Base-by-base conservation (phyloP, 1,284 basidiomycete genomes). In the Malassezia yamatoensis region DNA sequence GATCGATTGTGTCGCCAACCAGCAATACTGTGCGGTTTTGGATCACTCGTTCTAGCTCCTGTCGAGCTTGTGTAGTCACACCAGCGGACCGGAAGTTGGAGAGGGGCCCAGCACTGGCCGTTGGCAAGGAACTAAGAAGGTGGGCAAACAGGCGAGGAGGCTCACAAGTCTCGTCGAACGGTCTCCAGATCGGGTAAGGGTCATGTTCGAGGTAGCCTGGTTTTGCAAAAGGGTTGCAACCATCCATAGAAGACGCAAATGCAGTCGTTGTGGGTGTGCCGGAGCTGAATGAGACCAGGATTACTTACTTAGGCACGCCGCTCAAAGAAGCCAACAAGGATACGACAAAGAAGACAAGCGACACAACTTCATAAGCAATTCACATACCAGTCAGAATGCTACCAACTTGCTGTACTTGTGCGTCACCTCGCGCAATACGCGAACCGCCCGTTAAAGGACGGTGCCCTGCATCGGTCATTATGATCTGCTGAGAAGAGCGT, bases 1-100 rank as follows among this genome's bases (percentile, higher is more conserved):
- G 63, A 53, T 76, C 76, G 39, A 76, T 71, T 34, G 58, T 61
- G 53, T 77, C 76, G 13, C 76, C 76, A 32, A 77, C 67, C 35
- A 77, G 55, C 32, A 77, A 62, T 21, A 75, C 75, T 29, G 76
- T 77, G n/a, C 66, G 61, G 64, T 77, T 76, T 39, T 38, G 41
- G 9, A 58, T 11, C 20, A 29, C 20, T 12, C 34, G 46, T 13
- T 38, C 20, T 4, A 58, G 44, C 20, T 58, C 49, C 12, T 34
- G 35, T 18, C 47, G 36, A 4, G 36, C 44, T 38, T 45, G 33
- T 29, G 16, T 24, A 21, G 51, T 37, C 10, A 52, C 18, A 21
- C 12, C 16, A 5, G n/a, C 15, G 3, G 44, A 11, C 36, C 55
- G 55, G 24, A 52, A 33, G 18, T 39, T 6, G 12, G 45, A 43